Evolutionary conservation across 1,139 yeast genomes (phyloP).

Genomic region (Yamadazyma sp.): DNA sequence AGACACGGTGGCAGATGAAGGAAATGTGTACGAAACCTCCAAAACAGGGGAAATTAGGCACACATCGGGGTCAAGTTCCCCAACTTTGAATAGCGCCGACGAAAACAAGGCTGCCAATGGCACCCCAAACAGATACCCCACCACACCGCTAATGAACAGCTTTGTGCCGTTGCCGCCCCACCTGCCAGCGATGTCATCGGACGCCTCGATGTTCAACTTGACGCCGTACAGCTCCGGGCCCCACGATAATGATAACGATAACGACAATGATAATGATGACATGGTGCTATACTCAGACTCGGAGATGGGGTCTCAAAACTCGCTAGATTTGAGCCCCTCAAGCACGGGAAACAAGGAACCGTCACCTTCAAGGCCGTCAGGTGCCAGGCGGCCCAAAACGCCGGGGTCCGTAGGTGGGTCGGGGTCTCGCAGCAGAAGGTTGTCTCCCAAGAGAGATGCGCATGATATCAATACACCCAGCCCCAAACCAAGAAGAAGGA

Average conservation of each 20-base stretch:
- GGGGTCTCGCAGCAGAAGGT: conserved; percentile 6
- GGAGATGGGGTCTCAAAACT: conserved; percentile 38
- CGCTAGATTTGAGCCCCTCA: conserved; percentile 21
- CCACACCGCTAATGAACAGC: conserved; percentile 10
- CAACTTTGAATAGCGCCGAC: conserved; percentile 1
- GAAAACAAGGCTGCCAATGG: neutral
- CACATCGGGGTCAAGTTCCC: conserved; percentile 11
- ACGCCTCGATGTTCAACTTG: conserved; percentile 19
- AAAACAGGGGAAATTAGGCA: no score
- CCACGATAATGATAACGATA: conserved; percentile 17
- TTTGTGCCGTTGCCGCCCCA: conserved; percentile 20
- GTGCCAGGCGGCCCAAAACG: conserved; percentile 6
- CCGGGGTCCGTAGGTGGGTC: conserved; percentile 1
- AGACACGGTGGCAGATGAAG: no score
- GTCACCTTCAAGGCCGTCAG: conserved; percentile 12
- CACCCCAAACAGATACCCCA: conserved; percentile 3
- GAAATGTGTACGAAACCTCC: neutral
- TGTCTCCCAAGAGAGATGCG: conserved; percentile 15
- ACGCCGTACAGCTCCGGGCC: conserved; percentile 21
- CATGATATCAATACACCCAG: conserved; percentile 20
- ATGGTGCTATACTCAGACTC: conserved; percentile 40
- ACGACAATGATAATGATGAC: conserved; percentile 25
- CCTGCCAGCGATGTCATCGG: conserved; percentile 24
- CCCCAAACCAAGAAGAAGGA: conserved; percentile 23
- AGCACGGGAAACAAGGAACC: conserved; percentile 4